Base-by-base conservation (phyloP, 371 early-diverging fungal species). In the Mucor saturninus region DNA sequence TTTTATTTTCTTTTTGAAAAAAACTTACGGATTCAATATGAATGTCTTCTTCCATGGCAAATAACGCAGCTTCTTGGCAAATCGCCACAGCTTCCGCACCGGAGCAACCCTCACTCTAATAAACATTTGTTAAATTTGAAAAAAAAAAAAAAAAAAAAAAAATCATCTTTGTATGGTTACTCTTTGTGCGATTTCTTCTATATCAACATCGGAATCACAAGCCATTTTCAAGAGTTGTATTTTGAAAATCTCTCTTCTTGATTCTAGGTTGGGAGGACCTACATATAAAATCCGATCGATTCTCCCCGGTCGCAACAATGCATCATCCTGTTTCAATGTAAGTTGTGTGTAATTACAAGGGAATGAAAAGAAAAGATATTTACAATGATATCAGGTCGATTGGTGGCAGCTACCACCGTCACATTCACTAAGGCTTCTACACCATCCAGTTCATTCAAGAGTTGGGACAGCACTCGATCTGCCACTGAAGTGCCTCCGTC, bases 361-460 rank as follows among this genome's bases (percentile, higher is more conserved):
- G 7, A 11, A 53, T 53, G 4, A 32, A 14, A 13, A 32, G 4
- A 32, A 14, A 13, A 32, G 5, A 14, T 11, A 54, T 78, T 58
- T 80, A 90, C 94, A 67, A 98, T 90, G 48, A 97, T 92, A 74
- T 99, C 99, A 0, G 99, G 99, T 46, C 99, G 91, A 76, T 99
- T 99, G 0, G 99, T 99, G 14, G 99, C 99, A 1, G 97, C 99
- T 2, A 98, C 94, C 1, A 98, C 91, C 0, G 94, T 96, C 3
- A 98, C 98, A 74, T 95, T 92, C 4, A 92, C 89, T n/a, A 96
- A 76, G 1, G 93, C 87, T 53, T 97, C 97, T 54, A 98, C 91
- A 6, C 99, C 99, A 72, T 99, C 99, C 67, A 99, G 75, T 71
- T 99, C 99, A 54, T 86, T 92, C 35, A 99, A 76, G 28, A 99